Percentiles rank a stretch among this genome's conserved stretches.
Evolutionary conservation across 176 grass and related monocot genomes (phyloP).

Genomic region (Puya raimondii): DNA sequence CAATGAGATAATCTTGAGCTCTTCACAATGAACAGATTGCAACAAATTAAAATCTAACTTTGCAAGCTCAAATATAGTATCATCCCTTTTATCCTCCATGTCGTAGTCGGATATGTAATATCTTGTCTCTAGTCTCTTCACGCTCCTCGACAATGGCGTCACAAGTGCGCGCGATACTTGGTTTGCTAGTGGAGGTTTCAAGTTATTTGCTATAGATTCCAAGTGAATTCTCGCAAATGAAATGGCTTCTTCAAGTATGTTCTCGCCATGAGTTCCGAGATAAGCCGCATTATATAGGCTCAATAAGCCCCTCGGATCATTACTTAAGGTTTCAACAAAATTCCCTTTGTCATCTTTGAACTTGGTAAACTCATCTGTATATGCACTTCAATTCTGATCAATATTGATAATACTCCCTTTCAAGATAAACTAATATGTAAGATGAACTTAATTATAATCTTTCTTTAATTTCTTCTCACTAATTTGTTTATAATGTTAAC

Average conservation of each 20-base stretch:
- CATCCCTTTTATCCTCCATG: not conserved
- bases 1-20: slow-evolving; percentile 17
- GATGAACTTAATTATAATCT: too few species aligned
- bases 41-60: slow-evolving; percentile 29
- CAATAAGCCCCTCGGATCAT: not conserved
- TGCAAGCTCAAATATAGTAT: slow-evolving; percentile 21
- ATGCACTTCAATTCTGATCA: not conserved
- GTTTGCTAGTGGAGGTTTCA: not conserved
- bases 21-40: slow-evolving; percentile 28
- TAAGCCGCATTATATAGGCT: slow-evolving; percentile 11
- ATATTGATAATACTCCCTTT: not conserved
- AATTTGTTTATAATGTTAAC: too few species aligned
- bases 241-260: slow-evolving; percentile 12
- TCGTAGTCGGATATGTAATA: slow-evolving; percentile 23
- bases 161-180: slow-evolving; percentile 10
- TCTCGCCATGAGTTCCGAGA: not conserved
- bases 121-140: slow-evolving; percentile 20
- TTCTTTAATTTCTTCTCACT: too few species aligned
- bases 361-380: slow-evolving; percentile 7
- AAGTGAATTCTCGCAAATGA: not conserved
- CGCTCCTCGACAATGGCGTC: slow-evolving; percentile 6
- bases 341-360: slow-evolving; percentile 11
- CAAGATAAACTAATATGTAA: too few species aligned
- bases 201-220: not conserved
- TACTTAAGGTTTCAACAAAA: not conserved